A percentile compares a stretch with the other conserved stretches of the same genome.
phyloP scores from a whole-genome alignment of 2,329 filamentous ascomycete species.

The Microdochium nivale region DNA sequence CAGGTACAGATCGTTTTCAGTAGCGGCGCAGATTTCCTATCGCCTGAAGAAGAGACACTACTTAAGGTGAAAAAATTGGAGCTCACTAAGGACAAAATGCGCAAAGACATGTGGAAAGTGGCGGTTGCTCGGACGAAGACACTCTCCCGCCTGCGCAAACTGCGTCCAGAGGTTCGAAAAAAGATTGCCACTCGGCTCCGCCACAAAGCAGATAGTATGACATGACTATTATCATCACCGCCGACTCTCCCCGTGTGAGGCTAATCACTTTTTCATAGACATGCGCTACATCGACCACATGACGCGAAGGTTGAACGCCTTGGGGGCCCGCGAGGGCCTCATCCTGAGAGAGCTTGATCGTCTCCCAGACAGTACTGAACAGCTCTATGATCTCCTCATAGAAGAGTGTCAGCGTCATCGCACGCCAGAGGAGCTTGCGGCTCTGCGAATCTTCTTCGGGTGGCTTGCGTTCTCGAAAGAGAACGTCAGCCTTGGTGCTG shows the following conservation, averaged over 20 bases:
- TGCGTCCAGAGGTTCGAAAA: neutral
- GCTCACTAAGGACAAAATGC: neutral
- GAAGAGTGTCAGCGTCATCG: constrained; percentile 1
- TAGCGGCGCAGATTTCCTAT: neutral
- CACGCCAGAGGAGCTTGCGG: neutral
- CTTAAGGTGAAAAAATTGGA: neutral
- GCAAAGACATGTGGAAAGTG: neutral
- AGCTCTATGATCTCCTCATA: constrained; percentile 1
- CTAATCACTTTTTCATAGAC: neutral
- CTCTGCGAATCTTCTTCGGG: neutral
- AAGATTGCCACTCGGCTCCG: neutral
- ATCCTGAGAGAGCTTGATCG: constrained; percentile 1
- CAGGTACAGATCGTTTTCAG: neutral
- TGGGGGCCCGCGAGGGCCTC: neutral
- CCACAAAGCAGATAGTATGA: constrained; percentile 1
- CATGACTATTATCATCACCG: neutral
- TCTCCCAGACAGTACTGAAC: neutral
- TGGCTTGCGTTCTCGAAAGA: constrained; percentile 1
- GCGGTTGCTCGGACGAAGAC: neutral
- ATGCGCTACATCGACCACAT: constrained; percentile 2
- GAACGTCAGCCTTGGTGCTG: neutral
- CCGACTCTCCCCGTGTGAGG: neutral
- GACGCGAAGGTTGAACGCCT: neutral
- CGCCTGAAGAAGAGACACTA: neutral
- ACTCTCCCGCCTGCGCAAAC: neutral